phyloP scores from a whole-genome alignment of 805 yeast genomes.

The Starmerella bombi region DNA sequence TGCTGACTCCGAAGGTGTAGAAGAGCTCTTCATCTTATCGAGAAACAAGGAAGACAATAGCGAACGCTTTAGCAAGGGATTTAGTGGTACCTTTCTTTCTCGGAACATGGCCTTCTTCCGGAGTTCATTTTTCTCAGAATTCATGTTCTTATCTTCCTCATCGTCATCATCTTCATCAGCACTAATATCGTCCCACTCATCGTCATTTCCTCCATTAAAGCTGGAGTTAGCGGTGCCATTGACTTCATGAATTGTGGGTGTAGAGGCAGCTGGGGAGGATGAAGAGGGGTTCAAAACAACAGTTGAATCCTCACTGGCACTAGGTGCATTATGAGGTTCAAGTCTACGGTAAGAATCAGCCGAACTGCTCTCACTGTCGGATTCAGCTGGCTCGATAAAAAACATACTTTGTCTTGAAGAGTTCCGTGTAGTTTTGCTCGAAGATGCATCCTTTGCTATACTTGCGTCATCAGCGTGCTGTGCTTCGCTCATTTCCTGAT shows the following conservation, averaged over 20 bases:
- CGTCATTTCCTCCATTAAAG: background rate
- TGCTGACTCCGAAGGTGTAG: no score
- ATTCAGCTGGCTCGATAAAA: slow-evolving; percentile 30
- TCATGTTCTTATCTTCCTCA: slow-evolving; percentile 24
- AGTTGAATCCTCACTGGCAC: no score
- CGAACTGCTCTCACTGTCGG: slow-evolving; percentile 22
- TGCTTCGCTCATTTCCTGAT: no score
- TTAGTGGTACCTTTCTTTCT: slow-evolving; percentile 23
- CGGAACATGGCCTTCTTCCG: slow-evolving; percentile 19
- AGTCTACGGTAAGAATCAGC: slow-evolving; percentile 19
- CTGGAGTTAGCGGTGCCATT: background rate
- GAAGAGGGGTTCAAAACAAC: no score
- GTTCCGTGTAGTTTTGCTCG: no score
- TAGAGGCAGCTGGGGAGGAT: no score
- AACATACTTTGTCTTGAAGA: slow-evolving; percentile 28
- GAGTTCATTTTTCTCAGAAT: slow-evolving; percentile 23
- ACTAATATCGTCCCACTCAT: slow-evolving; percentile 19
- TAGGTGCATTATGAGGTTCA: no score
- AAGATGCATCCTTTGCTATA: no score
- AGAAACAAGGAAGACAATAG: slow-evolving; percentile 30
- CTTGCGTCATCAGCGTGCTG: no score
- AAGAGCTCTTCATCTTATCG: slow-evolving; percentile 14
- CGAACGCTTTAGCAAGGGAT: slow-evolving; percentile 27
- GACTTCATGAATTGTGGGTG: background rate
- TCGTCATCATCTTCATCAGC: slow-evolving; percentile 14